phyloP scores from a whole-genome alignment of 2,329 filamentous ascomycete species.

The Aspergillus quadricinctus region DNA sequence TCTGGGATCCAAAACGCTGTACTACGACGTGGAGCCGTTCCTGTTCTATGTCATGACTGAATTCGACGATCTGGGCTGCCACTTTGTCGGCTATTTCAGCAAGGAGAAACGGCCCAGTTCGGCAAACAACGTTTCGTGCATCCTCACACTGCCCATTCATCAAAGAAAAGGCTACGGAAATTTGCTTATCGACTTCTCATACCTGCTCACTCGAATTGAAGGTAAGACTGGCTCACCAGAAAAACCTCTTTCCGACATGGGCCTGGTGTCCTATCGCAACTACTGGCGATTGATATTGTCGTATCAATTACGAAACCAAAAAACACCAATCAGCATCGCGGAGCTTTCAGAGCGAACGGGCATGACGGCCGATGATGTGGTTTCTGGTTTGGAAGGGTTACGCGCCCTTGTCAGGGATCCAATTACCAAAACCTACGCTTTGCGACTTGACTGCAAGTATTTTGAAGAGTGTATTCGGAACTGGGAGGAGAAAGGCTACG shows the following conservation, averaged over 20 bases:
- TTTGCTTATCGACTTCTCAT: slow-evolving; percentile 96
- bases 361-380: slow-evolving; percentile 93
- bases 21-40: slow-evolving; percentile 99
- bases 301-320: slow-evolving; percentile 69
- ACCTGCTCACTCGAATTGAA: slow-evolving; percentile 88
- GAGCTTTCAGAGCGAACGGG: slow-evolving; percentile 75
- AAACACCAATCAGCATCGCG: slow-evolving; percentile 51
- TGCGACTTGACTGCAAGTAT: slow-evolving; percentile 79
- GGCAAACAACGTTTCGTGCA: slow-evolving; percentile 96
- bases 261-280: slow-evolving; percentile 91
- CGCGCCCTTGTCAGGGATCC: slow-evolving; percentile 87
- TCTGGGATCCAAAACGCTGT: slow-evolving; percentile 94
- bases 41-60: slow-evolving; percentile 97
- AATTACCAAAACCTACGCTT: slow-evolving; percentile 79
- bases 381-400: slow-evolving; percentile 86
- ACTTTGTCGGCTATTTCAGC: slow-evolving; percentile 98
- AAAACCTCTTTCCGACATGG: slow-evolving; percentile 97
- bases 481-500: slow-evolving; percentile 84
- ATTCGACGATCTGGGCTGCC: slow-evolving; percentile 81
- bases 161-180: slow-evolving; percentile 97
- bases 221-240: slow-evolving; percentile 92
- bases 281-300: slow-evolving; percentile 93
- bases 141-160: slow-evolving; percentile 91
- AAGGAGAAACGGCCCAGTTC: slow-evolving; percentile 95
- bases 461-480: slow-evolving; percentile 84